Base-by-base conservation (phyloP, 2,329 filamentous ascomycete genomes). In the Apiospora saccharicola region DNA sequence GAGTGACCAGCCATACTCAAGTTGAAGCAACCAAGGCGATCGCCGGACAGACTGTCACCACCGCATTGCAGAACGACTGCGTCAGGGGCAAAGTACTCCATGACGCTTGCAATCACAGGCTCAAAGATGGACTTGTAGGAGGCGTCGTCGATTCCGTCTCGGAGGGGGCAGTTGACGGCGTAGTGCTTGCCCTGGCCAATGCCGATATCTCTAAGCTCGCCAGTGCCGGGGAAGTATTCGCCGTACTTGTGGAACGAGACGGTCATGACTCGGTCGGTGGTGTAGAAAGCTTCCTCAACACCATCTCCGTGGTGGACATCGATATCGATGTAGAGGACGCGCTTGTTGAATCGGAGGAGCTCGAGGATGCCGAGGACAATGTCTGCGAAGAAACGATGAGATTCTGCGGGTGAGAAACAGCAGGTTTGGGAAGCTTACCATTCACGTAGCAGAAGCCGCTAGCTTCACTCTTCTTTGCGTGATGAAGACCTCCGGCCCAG, bases 371-470 rank as follows among this genome's bases (percentile, higher is more conserved):
- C 95, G 51, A 99, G 92, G 46, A 99, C 96, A 75, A 99, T 98
- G 83, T 99, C 90, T 98, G 85, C 77, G 86, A 89, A 30, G 86
- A 86, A 90, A 14, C n/a, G 47, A 41, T 57, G 47, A 53, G 37
- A 70, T 3, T 68, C 13, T 13, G 47, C 16, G n/a, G 4, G 24
- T 41, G 5, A 26, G 68, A 24, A 37, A 12, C 68, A 57, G n/a
- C 30, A 24, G 47, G 37, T 37, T 13, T 26, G 30, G 68, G 13
- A 41, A 24, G 86, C 84, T 87, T 90, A 90, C 94, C 96, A 81
- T 99, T 99, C 77, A 98, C 94, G 82, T 99, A 99, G 86, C 96
- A 99, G 86, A 99, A 99, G 47, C 96, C 96, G 78, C 93, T 96
- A 73, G 96, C 96, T 84, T 98, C 95, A 76, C 93, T 93, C 84